These are phyloP conservation scores for Eutrema heterophyllum DNA, from an alignment of 345 rosid species.

Conservation along the genomic window DNA sequence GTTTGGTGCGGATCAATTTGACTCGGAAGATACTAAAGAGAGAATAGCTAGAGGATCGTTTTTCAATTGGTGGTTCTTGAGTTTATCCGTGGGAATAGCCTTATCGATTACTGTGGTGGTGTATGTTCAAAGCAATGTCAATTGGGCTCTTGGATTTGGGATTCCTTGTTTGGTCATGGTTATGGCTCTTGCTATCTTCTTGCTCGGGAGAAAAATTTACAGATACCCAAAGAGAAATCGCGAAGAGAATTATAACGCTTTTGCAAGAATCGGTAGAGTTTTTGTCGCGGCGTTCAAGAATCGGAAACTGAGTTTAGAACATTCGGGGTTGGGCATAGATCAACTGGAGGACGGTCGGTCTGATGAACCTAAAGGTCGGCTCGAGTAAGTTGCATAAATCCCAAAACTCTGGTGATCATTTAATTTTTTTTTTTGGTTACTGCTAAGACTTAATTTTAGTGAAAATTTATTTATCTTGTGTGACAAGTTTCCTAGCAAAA, in stretches of 20 bases:
- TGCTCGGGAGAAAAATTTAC: neutral
- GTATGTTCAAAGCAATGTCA: neutral
- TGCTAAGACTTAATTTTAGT: neutral
- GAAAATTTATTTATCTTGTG: neutral
- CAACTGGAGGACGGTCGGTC: neutral
- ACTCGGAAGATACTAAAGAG: neutral
- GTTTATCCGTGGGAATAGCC: neutral
- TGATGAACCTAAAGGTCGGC: neutral
- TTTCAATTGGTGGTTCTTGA: constrained; percentile 9
- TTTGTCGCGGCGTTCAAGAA: neutral
- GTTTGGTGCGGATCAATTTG: constrained; percentile 9
- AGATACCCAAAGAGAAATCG: neutral
- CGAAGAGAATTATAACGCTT: neutral
- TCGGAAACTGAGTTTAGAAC: neutral
- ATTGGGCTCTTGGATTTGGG: constrained; percentile 1
- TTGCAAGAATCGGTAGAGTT: neutral
- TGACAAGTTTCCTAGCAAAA: neutral
- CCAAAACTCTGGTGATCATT: neutral
- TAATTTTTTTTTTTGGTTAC: neutral
- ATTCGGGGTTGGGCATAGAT: no score
- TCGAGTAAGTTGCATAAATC: neutral
- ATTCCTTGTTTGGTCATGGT: constrained; percentile 5
- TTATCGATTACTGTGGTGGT: neutral
- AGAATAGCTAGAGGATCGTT: neutral
- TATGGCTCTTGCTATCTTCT: constrained; percentile 10